These are phyloP conservation scores for Aspergillus brasiliensis DNA, from an alignment of 2,329 filamentous ascomycete species.

Conservation along the genomic window DNA sequence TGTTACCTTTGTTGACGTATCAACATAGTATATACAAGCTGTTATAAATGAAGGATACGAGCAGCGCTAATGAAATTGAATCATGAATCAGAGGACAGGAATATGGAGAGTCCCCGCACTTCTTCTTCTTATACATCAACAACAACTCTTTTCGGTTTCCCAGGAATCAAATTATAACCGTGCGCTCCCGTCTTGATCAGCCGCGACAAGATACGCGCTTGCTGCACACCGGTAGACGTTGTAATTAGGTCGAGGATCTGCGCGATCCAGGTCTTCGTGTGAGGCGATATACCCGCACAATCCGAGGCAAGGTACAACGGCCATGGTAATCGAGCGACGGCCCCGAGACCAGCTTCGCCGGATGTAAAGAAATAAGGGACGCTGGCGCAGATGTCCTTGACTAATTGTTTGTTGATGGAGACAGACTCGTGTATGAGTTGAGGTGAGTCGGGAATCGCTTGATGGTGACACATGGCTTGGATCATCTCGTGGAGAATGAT, in stretches of 20 bases:
- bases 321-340: conserved; percentile 17
- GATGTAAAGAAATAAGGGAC: conserved; percentile 20
- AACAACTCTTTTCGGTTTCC: neutral
- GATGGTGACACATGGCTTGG: neutral
- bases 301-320: conserved; percentile 23
- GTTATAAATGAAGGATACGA: no score
- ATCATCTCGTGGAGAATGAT: conserved; percentile 8
- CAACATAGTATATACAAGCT: no score
- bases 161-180: neutral
- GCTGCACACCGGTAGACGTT: neutral
- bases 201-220: neutral
- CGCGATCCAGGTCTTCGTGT: conserved; percentile 1
- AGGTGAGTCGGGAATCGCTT: neutral
- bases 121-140: neutral
- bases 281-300: neutral
- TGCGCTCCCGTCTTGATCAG: neutral
- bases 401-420: conserved; percentile 5
- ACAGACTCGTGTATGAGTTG: neutral
- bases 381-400: conserved; percentile 22
- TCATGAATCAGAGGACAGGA: no score
- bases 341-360: conserved; percentile 8
- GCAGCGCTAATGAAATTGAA: no score
- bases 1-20: no score
- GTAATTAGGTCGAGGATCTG: conserved; percentile 9
- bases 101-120: neutral